Base-by-base conservation (phyloP, 208 protist genomes). In the Acanthamoeba triangularis region DNA sequence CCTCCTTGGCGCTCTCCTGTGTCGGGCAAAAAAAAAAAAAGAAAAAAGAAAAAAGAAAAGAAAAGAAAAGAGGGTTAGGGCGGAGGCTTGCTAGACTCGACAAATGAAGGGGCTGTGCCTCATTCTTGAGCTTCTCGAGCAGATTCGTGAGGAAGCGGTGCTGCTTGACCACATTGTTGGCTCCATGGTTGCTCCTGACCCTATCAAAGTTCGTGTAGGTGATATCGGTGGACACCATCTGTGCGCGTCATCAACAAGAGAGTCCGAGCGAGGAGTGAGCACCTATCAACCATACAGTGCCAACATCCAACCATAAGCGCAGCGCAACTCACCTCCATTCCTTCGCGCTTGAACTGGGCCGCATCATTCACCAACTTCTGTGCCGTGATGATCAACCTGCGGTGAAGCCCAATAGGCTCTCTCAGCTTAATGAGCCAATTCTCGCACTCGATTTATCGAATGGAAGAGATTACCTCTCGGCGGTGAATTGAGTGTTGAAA, bases 341-440 rank as follows among this genome's bases (percentile, higher is more conserved):
- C 90, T n/a, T 94, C 69, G 47, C 90, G 90, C 37, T 94, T 94
- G 90, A 65, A 28, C 28, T 94, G 90, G 6, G 90, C 90, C 20
- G 69, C 90, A 59, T 94, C 90, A 49, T 94, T 94, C 2, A 94
- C 69, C 14, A 94, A 67, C 72, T 94, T 94, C 41, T 94, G 90
- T 5, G 90, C 90, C 41, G 90, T 35, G 25, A 94, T 94, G 52
- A 84, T 85, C 23, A 94, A 47, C 37, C 85, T 92, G 59, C 18
- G n/a, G 4, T 16, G 56, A 61, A 23, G n/a, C n/a, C n/a, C n/a
- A n/a, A 74, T 30, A 41, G 25, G 3, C 33, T 7, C 23, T n/a
- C 33, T 74, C 3, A 74, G 25, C 65, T 18, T 28, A 37, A 74
- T 4, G 8, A 35, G 85, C 52, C 4, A 6, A 92, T 7, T 13